A percentile compares a stretch with the other conserved stretches of the same genome.
Conservation (phyloP, 305 asterid species). For the Rubia tinctorum region DNA sequence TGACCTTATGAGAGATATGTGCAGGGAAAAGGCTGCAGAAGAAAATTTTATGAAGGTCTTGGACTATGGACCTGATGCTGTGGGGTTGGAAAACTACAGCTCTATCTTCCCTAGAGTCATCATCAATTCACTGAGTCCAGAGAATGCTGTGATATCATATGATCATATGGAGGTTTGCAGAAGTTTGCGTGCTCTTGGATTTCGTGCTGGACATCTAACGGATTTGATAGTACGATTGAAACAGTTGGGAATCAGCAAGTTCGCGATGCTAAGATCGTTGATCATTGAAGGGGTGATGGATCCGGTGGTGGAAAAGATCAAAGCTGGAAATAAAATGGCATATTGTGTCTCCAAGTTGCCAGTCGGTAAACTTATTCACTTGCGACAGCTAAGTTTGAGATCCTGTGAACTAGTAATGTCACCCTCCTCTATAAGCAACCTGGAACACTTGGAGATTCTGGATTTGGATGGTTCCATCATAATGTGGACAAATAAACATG, state of each 20-base stretch:
- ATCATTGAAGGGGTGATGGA: not conserved
- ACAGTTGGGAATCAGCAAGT: not conserved
- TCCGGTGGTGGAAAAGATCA: no score
- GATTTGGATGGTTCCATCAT: no score
- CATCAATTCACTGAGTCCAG: not conserved
- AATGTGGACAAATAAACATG: not conserved
- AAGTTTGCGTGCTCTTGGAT: conserved; percentile 3
- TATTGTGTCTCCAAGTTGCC: no score
- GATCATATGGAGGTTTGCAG: not conserved
- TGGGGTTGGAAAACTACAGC: not conserved
- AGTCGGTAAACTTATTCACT: no score
- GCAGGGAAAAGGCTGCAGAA: not conserved
- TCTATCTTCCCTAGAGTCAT: not conserved
- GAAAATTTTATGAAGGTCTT: not conserved
- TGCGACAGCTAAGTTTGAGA: no score
- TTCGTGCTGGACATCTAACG: not conserved
- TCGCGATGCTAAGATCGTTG: conserved; percentile 11
- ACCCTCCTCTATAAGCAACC: no score
- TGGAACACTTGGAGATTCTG: no score
- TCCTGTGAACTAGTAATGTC: no score
- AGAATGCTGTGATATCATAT: not conserved
- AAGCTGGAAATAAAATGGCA: no score
- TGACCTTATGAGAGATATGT: conserved; percentile 6
- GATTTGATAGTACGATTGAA: not conserved
- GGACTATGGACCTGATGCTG: not conserved